These are phyloP conservation scores for Cordyceps cateniannulata DNA, from an alignment of 2,329 filamentous ascomycete genomes.

Conservation along the genomic window DNA sequence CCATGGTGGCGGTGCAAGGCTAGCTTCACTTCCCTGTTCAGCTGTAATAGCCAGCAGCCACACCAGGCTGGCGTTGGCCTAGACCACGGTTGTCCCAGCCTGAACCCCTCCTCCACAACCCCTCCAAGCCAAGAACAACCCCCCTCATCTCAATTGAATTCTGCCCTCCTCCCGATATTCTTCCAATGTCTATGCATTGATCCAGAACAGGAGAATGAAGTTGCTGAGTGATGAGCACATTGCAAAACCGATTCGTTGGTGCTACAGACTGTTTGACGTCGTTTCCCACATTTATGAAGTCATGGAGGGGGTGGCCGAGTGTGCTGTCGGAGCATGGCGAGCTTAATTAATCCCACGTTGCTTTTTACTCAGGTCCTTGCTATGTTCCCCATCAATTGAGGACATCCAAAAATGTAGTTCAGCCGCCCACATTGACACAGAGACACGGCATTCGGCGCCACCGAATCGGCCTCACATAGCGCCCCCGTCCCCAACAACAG, in stretches of 20 bases:
- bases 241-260: background rate
- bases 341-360: background rate
- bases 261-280: background rate
- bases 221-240: background rate
- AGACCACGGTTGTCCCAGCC: too few species aligned
- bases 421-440: background rate
- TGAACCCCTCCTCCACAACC: background rate
- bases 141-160: background rate
- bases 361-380: background rate
- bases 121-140: background rate
- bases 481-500: too few species aligned
- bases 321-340: conserved; percentile 3
- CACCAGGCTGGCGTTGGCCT: background rate
- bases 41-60: background rate
- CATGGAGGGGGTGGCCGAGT: background rate
- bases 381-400: background rate
- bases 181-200: too few species aligned
- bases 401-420: background rate
- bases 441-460: too few species aligned
- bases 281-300: conserved; percentile 10
- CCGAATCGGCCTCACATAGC: too few species aligned
- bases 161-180: too few species aligned
- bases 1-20: background rate
- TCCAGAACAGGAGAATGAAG: background rate
- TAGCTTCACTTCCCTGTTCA: background rate